A percentile compares a stretch with the other conserved stretches of the same genome.
phyloP scores from a whole-genome alignment of 2,329 filamentous ascomycete genomes.

The Meredithiella fracta region DNA sequence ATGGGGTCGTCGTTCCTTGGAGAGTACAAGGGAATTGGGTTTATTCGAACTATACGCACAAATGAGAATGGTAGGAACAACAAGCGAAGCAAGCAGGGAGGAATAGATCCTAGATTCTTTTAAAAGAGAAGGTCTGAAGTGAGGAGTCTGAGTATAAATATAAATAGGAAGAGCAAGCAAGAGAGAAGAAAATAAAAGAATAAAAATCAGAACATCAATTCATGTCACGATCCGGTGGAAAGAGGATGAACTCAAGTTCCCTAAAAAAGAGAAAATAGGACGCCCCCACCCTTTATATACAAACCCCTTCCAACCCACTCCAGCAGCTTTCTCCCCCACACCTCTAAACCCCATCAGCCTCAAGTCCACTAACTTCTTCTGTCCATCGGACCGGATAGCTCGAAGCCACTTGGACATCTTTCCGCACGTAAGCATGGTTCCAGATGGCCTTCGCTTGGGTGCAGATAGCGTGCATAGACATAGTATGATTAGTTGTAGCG shows the following conservation, averaged over 20 bases:
- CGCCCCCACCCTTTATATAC: background rate
- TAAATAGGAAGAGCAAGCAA: background rate
- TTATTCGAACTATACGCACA: too few species aligned
- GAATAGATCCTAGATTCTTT: background rate
- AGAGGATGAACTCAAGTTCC: too few species aligned
- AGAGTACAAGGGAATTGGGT: too few species aligned
- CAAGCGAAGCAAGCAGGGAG: background rate
- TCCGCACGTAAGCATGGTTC: background rate
- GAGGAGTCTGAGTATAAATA: background rate
- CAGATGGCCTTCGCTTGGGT: too few species aligned
- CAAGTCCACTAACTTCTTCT: background rate
- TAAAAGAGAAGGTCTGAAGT: background rate
- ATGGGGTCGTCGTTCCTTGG: too few species aligned
- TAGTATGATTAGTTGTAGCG: too few species aligned
- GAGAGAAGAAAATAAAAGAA: background rate
- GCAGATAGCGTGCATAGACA: too few species aligned
- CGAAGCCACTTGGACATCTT: too few species aligned
- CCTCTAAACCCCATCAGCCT: background rate
- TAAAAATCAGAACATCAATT: background rate
- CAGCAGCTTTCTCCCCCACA: background rate
- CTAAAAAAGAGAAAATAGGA: too few species aligned
- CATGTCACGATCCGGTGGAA: too few species aligned
- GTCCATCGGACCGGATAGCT: too few species aligned
- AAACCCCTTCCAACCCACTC: background rate
- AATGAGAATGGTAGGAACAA: too few species aligned